A percentile compares a stretch with the other conserved stretches of the same genome.
These are phyloP conservation scores for Erodium chrysanthum DNA, from an alignment of 441 rosid genomes.

Conservation along the genomic window DNA sequence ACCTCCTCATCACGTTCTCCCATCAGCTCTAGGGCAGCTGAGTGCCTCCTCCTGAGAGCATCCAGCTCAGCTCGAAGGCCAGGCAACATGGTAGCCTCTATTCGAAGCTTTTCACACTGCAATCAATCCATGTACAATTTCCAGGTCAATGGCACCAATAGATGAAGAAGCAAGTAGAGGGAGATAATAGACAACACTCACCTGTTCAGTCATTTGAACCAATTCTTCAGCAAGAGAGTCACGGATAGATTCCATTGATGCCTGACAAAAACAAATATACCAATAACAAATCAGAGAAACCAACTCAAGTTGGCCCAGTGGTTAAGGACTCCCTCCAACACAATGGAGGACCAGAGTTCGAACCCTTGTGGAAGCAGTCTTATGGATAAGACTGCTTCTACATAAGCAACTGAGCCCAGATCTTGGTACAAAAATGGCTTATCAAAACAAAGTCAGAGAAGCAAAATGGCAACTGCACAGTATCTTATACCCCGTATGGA, in stretches of 20 bases:
- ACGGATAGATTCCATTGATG: constrained; percentile 87
- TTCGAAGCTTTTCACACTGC: constrained; percentile 80
- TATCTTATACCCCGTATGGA: background rate
- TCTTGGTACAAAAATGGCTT: too few relatives aligned
- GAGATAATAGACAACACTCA: constrained; percentile 17
- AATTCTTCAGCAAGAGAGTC: constrained; percentile 96
- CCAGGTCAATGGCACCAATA: background rate
- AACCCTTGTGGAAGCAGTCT: too few relatives aligned
- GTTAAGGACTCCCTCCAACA: too few relatives aligned
- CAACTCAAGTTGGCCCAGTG: too few relatives aligned
- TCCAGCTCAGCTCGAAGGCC: constrained; percentile 85
- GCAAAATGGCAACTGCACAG: background rate
- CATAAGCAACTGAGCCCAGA: too few relatives aligned
- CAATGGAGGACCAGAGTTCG: too few relatives aligned
- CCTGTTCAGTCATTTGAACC: constrained; percentile 91
- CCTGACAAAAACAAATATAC: constrained; percentile 32
- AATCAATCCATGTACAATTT: constrained; percentile 17
- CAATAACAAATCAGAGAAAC: constrained; percentile 9
- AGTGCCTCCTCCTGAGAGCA: constrained; percentile 79
- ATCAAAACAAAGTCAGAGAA: background rate
- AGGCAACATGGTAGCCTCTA: constrained; percentile 64
- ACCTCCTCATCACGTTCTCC: constrained; percentile 99
- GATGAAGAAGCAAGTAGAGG: background rate
- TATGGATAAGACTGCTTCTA: too few relatives aligned
- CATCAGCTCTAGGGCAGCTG: constrained; percentile 96